These are phyloP conservation scores for Fallopia convolvulus DNA, from an alignment of 148 eudicot species.

Conservation along the genomic window DNA sequence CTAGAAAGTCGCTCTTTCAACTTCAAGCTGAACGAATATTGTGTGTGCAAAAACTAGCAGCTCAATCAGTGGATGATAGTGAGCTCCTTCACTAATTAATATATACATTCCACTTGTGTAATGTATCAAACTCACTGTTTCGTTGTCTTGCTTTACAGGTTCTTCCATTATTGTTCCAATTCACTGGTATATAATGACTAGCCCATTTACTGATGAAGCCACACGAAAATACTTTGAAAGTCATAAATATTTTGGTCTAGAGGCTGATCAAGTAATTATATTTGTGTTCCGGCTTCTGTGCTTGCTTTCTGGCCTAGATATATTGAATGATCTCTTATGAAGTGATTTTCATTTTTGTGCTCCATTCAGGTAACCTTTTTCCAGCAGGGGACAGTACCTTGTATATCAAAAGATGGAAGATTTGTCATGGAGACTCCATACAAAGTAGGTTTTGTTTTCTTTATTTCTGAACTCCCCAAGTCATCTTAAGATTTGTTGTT, in stretches of 20 bases:
- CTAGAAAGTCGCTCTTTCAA: conserved; percentile 96
- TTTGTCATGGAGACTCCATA: conserved; percentile 89
- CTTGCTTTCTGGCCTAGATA: not conserved
- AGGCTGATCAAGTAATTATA: conserved; percentile 71
- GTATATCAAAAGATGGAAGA: conserved; percentile 89
- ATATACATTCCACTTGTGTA: not conserved
- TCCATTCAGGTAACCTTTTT: conserved; percentile 81
- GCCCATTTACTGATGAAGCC: conserved; percentile 88
- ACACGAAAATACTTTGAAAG: conserved; percentile 78
- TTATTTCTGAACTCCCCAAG: not conserved
- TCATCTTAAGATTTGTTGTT: not conserved
- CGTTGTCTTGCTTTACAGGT: conserved; percentile 35
- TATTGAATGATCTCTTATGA: not conserved
- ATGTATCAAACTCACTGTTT: conserved; percentile 19
- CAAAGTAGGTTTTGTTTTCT: conserved; percentile 42
- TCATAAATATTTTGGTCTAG: conserved; percentile 84
- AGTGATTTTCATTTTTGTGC: not conserved
- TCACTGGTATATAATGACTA: conserved; percentile 99
- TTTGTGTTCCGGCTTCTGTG: conserved; percentile 6
- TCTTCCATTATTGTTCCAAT: conserved; percentile 41
- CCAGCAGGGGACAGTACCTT: conserved; percentile 93
- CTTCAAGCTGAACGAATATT: conserved; percentile 96
- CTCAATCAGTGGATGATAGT: conserved; percentile 71
- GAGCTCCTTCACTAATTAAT: conserved; percentile 21
- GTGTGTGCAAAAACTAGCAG: conserved; percentile 76